phyloP scores from a whole-genome alignment of 1,284 basidiomycete species.

The Leccinum fallax region DNA sequence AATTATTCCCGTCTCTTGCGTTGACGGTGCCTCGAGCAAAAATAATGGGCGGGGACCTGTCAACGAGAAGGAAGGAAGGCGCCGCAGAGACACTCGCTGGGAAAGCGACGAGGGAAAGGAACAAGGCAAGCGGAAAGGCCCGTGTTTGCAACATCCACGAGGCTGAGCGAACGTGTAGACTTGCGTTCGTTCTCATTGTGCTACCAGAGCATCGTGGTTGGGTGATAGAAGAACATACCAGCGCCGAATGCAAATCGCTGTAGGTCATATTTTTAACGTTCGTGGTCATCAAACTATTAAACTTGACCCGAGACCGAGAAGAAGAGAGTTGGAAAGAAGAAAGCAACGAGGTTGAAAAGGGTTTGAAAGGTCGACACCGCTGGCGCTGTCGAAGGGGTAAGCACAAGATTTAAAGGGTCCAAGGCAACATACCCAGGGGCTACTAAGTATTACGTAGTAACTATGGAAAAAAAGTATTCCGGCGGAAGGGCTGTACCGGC shows the following conservation, averaged over 20 bases:
- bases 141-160: conserved; percentile 2
- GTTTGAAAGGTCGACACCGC: background rate
- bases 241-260: background rate
- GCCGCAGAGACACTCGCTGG: conserved; percentile 12
- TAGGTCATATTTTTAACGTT: conserved; percentile 1
- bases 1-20: no score
- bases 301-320: background rate
- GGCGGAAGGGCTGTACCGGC: conserved; percentile 2
- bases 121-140: background rate
- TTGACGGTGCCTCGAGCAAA: no score
- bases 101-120: conserved; percentile 11
- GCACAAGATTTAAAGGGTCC: background rate
- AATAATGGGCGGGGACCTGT: background rate
- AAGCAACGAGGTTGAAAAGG: conserved; percentile 7
- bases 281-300: conserved; percentile 6
- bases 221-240: conserved; percentile 2
- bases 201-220: conserved; percentile 10
- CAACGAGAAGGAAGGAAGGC: conserved; percentile 5
- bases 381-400: conserved; percentile 8
- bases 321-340: background rate
- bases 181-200: background rate
- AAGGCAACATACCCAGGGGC: background rate
- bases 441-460: background rate
- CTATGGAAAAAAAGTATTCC: background rate
- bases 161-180: background rate